A percentile compares a stretch with the other conserved stretches of the same genome.
Evolutionary conservation across 2,329 filamentous ascomycete species (phyloP).

Genomic region (Westerdykella ornata): DNA sequence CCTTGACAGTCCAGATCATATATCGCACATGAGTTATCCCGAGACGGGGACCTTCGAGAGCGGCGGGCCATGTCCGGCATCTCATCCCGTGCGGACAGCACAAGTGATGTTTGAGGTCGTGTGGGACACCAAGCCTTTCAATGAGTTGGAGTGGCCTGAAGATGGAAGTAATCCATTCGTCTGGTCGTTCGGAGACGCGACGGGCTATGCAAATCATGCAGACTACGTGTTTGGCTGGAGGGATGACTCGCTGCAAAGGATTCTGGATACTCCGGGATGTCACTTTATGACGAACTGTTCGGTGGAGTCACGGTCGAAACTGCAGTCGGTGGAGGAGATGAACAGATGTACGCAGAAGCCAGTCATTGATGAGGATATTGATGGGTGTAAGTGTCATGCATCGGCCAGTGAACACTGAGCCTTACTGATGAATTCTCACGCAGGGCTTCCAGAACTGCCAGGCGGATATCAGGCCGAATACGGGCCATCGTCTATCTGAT

Average conservation of each 20-base stretch:
- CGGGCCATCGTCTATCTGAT: too few relatives aligned
- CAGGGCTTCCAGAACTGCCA: too few relatives aligned
- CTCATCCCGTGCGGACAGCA: conserved; percentile 10
- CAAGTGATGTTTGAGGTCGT: conserved; percentile 2
- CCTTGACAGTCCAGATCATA: conserved; percentile 52
- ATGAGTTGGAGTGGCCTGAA: conserved; percentile 15
- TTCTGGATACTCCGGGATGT: conserved; percentile 5
- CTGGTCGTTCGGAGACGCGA: conserved; percentile 25
- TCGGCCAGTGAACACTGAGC: too few relatives aligned
- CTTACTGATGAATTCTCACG: too few relatives aligned
- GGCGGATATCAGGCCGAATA: too few relatives aligned
- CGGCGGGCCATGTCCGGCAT: conserved; percentile 8
- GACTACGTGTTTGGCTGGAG: conserved; percentile 33
- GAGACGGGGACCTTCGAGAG: conserved; percentile 20
- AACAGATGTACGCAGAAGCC: conserved; percentile 8
- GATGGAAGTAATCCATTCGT: conserved; percentile 23
- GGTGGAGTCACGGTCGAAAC: conserved; percentile 6
- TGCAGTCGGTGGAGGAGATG: conserved; percentile 2
- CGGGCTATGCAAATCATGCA: conserved; percentile 24
- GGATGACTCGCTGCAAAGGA: conserved; percentile 21
- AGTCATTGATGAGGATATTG: conserved; percentile 8
- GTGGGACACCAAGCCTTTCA: conserved; percentile 12
- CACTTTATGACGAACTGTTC: conserved; percentile 4
- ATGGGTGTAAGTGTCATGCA: conserved; percentile 10
- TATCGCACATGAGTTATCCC: conserved; percentile 57